Conservation (phyloP, 1,284 basidiomycete species). For the Hortiboletus rubellus region DNA sequence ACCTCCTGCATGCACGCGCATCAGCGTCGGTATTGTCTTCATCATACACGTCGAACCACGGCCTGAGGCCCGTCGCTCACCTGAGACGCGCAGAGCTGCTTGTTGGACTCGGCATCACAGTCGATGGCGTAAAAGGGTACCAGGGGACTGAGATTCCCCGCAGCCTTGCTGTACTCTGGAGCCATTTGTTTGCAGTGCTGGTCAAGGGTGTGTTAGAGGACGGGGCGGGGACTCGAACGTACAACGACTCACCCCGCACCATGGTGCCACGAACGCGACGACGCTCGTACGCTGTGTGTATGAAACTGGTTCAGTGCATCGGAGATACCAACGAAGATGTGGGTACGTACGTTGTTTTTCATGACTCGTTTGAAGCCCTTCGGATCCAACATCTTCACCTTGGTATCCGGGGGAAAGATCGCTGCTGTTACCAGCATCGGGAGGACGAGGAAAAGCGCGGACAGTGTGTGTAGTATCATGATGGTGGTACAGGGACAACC, state of each 20-base stretch:
- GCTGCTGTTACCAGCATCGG: slow-evolving; percentile 65
- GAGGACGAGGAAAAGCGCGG: slow-evolving; percentile 33
- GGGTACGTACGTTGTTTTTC: slow-evolving; percentile 68
- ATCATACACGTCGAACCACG: background rate
- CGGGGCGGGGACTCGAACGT: background rate
- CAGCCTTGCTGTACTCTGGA: slow-evolving; percentile 85
- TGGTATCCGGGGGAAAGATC: slow-evolving; percentile 67
- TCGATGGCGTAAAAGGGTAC: slow-evolving; percentile 90
- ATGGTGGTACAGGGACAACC: slow-evolving; percentile 5
- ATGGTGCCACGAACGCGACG: slow-evolving; percentile 89
- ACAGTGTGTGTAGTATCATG: slow-evolving; percentile 28
- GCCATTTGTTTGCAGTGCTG: slow-evolving; percentile 86
- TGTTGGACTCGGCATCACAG: slow-evolving; percentile 86
- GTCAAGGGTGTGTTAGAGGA: background rate
- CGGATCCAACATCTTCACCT: slow-evolving; percentile 75
- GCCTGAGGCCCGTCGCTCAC: slow-evolving; percentile 33
- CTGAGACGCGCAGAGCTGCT: slow-evolving; percentile 79
- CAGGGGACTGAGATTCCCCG: slow-evolving; percentile 75
- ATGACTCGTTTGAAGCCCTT: slow-evolving; percentile 74
- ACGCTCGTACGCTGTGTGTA: slow-evolving; percentile 61
- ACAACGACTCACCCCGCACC: slow-evolving; percentile 71
- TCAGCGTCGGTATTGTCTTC: background rate
- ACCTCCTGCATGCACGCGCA: slow-evolving; percentile 51
- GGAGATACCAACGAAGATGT: background rate
- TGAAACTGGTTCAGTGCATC: background rate